A percentile compares a stretch with the other conserved stretches of the same genome.
These are phyloP conservation scores for Phyllosticta ampelicida DNA, from an alignment of 2,329 filamentous ascomycete species.

Conservation along the genomic window DNA sequence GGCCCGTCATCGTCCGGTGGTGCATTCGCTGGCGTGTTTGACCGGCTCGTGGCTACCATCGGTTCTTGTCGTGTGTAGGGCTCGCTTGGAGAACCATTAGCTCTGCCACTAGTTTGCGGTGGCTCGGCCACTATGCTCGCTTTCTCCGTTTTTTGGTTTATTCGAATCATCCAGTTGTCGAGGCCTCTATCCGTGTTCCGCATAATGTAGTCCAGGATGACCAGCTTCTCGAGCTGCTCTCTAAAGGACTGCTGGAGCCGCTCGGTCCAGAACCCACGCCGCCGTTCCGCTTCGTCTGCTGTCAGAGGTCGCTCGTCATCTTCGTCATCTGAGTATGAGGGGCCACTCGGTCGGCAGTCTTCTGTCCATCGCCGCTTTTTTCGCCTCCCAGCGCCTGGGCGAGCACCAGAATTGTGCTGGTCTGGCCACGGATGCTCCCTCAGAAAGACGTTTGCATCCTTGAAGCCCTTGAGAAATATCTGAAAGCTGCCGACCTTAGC, in stretches of 20 bases:
- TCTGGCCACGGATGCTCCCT: conserved; percentile 96
- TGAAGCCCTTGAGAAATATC: conserved; percentile 92
- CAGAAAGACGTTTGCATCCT: conserved; percentile 91
- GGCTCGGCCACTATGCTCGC: conserved; percentile 83
- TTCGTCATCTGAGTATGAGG: conserved; percentile 51
- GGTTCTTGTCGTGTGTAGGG: conserved; percentile 69
- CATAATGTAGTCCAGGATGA: conserved; percentile 98
- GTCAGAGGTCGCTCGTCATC: conserved; percentile 40
- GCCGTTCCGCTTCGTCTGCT: conserved; percentile 25
- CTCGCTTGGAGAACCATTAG: conserved; percentile 32
- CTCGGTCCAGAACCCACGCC: conserved; percentile 74
- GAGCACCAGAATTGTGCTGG: conserved; percentile 59
- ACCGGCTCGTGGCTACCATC: conserved; percentile 63
- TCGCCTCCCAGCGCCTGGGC: conserved; percentile 54
- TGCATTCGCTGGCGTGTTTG: conserved; percentile 44
- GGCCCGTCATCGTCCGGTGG: conserved; percentile 31
- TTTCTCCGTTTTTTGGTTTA: conserved; percentile 72
- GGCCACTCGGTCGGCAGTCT: conserved; percentile 60
- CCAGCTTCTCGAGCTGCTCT: conserved; percentile 91
- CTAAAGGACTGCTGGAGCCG: conserved; percentile 80
- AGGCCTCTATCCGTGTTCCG: conserved; percentile 92
- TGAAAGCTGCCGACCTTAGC: conserved; percentile 93
- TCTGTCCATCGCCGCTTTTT: conserved; percentile 64
- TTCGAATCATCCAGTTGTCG: conserved; percentile 99
- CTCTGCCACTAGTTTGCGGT: conserved; percentile 49